Base-by-base conservation (phyloP, 768 basidiomycete species). In the Suillus sp. region DNA sequence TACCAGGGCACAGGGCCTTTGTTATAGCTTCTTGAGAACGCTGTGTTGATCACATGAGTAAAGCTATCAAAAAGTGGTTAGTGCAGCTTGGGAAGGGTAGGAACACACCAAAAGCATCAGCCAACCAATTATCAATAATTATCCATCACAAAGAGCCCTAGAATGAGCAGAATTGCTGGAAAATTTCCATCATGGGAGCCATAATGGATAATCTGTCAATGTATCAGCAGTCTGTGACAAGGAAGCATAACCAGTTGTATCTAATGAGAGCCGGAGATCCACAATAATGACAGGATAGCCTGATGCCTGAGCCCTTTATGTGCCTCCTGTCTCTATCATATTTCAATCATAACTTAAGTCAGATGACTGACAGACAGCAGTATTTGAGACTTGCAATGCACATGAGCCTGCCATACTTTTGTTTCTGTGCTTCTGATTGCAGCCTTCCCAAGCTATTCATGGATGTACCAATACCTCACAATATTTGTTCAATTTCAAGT, bases 191-290 rank as follows among this genome's bases (percentile, higher is more conserved):
- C 22, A 13, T 48, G 47, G 47, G 47, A 48, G 47, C 13, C 4
- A n/a, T 45, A 45, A 45, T 45, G n/a, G 43, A 45, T 45, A 45
- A 45, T n/a, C 43, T 45, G n/a, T 45, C 43, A 45, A n/a, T 22
- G 43, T 0, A 45, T 45, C n/a, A 45, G n/a, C n/a, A 45, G 11
- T 50, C 25, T 25, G 7, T 50, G 48, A 27, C 25, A 22, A 48
- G 47, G 22, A 47, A 22, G 45, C 0, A 42, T 42, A 42, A 42
- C 40, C 18, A 42, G 40, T 8, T 1, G 40, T 42, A 18, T 20
- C 40, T 20, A 45, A n/a, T 45, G 0, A n/a, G 43, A 45, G 0
- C n/a, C n/a, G 9, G 10, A 22, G 22, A 45, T 45, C 45, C n/a
- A 45, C 22, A 45, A 45, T 6, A 45, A n/a, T n/a, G 43, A n/a